A percentile compares a stretch with the other conserved stretches of the same genome.
These are phyloP conservation scores for Pugionium cornutum DNA, from an alignment of 345 rosid species.

Conservation along the genomic window DNA sequence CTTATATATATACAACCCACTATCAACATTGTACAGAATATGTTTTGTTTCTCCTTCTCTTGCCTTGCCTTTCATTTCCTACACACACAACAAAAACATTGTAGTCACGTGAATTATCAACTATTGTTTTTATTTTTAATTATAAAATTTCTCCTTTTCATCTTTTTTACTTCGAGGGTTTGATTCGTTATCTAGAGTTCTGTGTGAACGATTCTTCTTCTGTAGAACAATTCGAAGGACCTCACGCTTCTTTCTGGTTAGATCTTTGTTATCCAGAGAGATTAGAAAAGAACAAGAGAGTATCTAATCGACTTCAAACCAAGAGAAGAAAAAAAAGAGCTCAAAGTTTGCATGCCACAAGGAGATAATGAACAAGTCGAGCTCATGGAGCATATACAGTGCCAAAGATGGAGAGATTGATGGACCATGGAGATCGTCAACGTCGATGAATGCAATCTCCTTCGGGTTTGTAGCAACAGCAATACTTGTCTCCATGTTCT, in stretches of 20 bases:
- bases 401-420: slow-evolving; percentile 32
- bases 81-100: not conserved
- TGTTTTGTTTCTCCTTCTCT: slow-evolving; percentile 22
- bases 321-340: not conserved
- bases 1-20: slow-evolving; percentile 32
- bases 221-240: not conserved
- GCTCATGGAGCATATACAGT: slow-evolving; percentile 43
- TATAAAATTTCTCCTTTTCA: not conserved
- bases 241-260: not conserved
- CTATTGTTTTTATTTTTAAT: not conserved
- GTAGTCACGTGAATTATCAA: slow-evolving; percentile 3
- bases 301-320: not conserved
- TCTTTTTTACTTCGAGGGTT: not conserved
- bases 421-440: slow-evolving; percentile 66
- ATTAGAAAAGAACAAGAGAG: not conserved
- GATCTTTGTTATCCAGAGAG: slow-evolving; percentile 1
- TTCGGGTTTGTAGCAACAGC: slow-evolving; percentile 97
- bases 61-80: slow-evolving; percentile 11
- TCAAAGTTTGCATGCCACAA: slow-evolving; percentile 29
- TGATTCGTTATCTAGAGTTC: slow-evolving; percentile 5
- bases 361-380: slow-evolving; percentile 50
- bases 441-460: slow-evolving; percentile 78
- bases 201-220: not conserved
- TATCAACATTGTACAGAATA: slow-evolving; percentile 33
- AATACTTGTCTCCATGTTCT: slow-evolving; percentile 80